Percentiles rank a stretch among this genome's conserved stretches.
These are phyloP conservation scores for Trypanosoma avium DNA, from an alignment of 208 protist genomes.

Conservation along the genomic window DNA sequence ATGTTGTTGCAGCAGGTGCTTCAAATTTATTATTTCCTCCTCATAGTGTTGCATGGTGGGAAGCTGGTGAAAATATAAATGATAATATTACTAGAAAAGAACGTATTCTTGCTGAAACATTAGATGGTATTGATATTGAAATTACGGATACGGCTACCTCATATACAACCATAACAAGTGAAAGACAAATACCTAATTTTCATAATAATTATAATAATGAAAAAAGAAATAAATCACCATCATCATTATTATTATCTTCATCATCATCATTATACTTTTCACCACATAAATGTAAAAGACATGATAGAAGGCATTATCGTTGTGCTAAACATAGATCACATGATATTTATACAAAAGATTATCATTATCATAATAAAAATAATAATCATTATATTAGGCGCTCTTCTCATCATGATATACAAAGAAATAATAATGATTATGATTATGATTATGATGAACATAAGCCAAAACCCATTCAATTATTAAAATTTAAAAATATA, in stretches of 20 bases:
- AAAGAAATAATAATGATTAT: background rate
- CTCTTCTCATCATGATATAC: background rate
- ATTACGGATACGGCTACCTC: constrained; percentile 59
- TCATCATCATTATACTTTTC: background rate
- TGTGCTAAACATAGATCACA: constrained; percentile 27
- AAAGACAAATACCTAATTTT: constrained; percentile 25
- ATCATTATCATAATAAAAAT: background rate
- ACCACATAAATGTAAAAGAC: constrained; percentile 13
- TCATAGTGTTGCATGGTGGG: constrained; percentile 73
- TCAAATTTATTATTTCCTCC: constrained; percentile 33
- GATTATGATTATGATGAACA: too few species aligned
- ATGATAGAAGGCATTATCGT: constrained; percentile 17
- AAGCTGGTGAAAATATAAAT: constrained; percentile 24
- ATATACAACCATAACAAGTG: constrained; percentile 59
- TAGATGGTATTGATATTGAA: constrained; percentile 35
- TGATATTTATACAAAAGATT: background rate
- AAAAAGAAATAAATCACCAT: too few species aligned
- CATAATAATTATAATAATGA: too few species aligned
- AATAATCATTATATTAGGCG: background rate
- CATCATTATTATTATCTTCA: too few species aligned
- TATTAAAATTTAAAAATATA: constrained; percentile 35
- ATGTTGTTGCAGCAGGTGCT: background rate
- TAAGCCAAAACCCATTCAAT: constrained; percentile 10
- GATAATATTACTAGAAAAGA: background rate
- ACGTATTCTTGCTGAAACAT: constrained; percentile 6